phyloP scores from a whole-genome alignment of 2,329 filamentous ascomycete species.

The Fusarium pseudocircinatum region DNA sequence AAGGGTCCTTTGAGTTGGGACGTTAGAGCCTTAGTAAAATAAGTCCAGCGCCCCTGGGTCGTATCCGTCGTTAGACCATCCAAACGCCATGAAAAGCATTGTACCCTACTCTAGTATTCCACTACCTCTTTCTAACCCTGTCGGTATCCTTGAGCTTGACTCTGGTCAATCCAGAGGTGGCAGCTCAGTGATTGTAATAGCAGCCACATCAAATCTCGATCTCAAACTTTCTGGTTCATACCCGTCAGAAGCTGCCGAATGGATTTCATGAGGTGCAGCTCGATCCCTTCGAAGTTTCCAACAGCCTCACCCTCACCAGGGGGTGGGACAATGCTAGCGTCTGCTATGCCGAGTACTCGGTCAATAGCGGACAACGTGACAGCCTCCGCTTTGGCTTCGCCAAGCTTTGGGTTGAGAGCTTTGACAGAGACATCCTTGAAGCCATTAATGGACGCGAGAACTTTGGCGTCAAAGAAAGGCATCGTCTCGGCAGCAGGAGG shows the following conservation, averaged over 20 bases:
- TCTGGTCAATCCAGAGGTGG: not conserved
- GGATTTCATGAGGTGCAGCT: slow-evolving; percentile 54
- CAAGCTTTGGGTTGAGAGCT: slow-evolving; percentile 53
- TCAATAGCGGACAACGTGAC: slow-evolving; percentile 62
- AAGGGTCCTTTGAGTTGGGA: slow-evolving; percentile 8
- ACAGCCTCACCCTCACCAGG: slow-evolving; percentile 46
- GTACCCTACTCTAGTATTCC: slow-evolving; percentile 17
- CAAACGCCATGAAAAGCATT: slow-evolving; percentile 40
- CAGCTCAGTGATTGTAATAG: not conserved
- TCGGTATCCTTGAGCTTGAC: not conserved
- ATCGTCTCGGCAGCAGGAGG: slow-evolving; percentile 36
- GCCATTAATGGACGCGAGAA: slow-evolving; percentile 53
- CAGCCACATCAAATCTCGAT: not conserved
- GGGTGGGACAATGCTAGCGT: slow-evolving; percentile 53
- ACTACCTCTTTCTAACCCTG: slow-evolving; percentile 8
- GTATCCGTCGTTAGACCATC: slow-evolving; percentile 41
- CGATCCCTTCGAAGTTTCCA: slow-evolving; percentile 52
- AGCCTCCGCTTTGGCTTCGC: slow-evolving; percentile 55
- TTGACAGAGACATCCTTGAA: slow-evolving; percentile 59
- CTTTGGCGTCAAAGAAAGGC: slow-evolving; percentile 51
- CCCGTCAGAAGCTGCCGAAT: slow-evolving; percentile 52
- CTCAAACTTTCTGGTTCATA: slow-evolving; percentile 52
- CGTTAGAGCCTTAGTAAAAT: slow-evolving; percentile 17
- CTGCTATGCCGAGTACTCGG: slow-evolving; percentile 59
- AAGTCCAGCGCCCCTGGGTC: slow-evolving; percentile 37